Conservation (phyloP, 495 filamentous ascomycete species). For the Hypoxylon trugodes region DNA sequence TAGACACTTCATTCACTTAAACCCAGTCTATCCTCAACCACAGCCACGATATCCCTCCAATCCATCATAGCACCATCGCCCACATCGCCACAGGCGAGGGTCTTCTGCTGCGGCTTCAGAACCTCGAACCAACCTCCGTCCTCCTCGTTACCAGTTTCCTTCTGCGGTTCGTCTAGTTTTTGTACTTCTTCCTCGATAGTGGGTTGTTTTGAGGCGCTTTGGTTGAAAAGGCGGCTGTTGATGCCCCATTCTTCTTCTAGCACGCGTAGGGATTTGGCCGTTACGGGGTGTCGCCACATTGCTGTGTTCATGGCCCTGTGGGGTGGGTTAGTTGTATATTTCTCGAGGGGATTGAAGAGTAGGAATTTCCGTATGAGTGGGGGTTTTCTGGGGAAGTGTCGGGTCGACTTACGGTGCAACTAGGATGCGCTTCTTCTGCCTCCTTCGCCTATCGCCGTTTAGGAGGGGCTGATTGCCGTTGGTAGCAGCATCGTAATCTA, state of each 20-base stretch:
- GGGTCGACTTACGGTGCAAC: conserved; percentile 64
- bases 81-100: conserved; percentile 82
- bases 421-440: conserved; percentile 62
- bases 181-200: conserved; percentile 46
- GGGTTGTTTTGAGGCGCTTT: conserved; percentile 64
- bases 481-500: conserved; percentile 52
- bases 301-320: conserved; percentile 83
- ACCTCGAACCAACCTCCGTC: conserved; percentile 77
- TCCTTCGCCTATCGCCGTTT: conserved; percentile 2
- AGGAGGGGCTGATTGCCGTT: background rate
- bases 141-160: conserved; percentile 12
- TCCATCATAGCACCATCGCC: conserved; percentile 81
- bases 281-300: conserved; percentile 90
- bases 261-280: conserved; percentile 70
- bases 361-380: background rate
- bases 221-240: conserved; percentile 19
- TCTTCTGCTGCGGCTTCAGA: conserved; percentile 69
- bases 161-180: conserved; percentile 62
- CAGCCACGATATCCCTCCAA: conserved; percentile 73
- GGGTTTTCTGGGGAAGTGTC: background rate
- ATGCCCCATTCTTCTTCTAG: conserved; percentile 79
- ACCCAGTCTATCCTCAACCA: conserved; percentile 61
- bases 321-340: background rate
- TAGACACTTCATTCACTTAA: conserved; percentile 28
- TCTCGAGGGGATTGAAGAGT: background rate